Evolutionary conservation across 805 yeast genomes (phyloP), one percentile per base, ranked within the genome.

Genomic region (Candida verbasci): DNA sequence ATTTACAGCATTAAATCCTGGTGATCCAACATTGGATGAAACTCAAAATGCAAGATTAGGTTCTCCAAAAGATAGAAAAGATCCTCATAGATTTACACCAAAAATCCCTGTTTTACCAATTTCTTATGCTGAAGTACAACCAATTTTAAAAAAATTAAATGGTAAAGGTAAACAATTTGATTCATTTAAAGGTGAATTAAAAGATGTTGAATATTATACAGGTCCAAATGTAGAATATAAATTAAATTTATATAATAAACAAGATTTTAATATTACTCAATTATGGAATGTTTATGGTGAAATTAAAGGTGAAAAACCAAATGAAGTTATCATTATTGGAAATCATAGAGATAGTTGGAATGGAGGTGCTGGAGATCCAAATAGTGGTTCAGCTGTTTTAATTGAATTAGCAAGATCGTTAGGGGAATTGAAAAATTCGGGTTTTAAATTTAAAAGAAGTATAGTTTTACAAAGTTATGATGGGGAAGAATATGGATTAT

Each of bases 31-130:
- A 0, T 31, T 31, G 16, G 34, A 31, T 16, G 34, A 31, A 23
- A 80, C 88, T 2, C 86, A 86, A 6, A 86, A 86, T 3, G 76
- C 75, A 60, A 72, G 86, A 2, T 74, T 84, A 16, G 72, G 71
- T 21, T 61, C 62, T 4, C 68, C 60, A 21, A 61, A 44, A 16
- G 62, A 52, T 20, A 58, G 69, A 38, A 31, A 50, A 38, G 64
- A 59, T 37, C 69, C 69, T 5, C 46, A 53, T 40, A 33, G 45
- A 28, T 57, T 65, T 25, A 68, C 63, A 39, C 62, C 63, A 6
- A 46, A 37, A 31, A 68, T 68, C 35, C 73, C 73, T 2, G 71
- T 53, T 4, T 62, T 68, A 37, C 72, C 73, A 2, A 63, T 68
- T 24, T 58, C 66, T 8, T 66, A 66, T 47, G 58, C 72, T 28